Conservation (phyloP, 176 grass and related monocot species). For the Phyllostachys edulis region DNA sequence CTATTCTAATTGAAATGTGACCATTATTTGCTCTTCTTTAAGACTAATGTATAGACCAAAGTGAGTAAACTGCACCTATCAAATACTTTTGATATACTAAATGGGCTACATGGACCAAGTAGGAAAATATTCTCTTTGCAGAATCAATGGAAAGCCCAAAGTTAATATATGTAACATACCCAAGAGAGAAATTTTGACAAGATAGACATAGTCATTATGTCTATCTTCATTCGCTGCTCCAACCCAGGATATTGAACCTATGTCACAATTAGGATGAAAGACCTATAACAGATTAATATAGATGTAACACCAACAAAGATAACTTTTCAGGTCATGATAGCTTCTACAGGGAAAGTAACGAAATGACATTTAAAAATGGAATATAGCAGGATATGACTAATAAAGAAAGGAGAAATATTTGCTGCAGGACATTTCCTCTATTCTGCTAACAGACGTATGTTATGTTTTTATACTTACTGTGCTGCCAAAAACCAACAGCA, state of each 20-base stretch:
- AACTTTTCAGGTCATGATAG: background rate
- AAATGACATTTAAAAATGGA: background rate
- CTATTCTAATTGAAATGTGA: background rate
- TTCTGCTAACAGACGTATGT: slow-evolving; percentile 21
- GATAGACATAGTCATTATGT: slow-evolving; percentile 85
- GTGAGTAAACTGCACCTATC: background rate
- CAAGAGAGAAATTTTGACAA: slow-evolving; percentile 80
- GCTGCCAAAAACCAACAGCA: slow-evolving; percentile 1
- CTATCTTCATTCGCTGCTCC: slow-evolving; percentile 89
- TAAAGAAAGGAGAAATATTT: slow-evolving; percentile 1
- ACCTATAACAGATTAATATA: slow-evolving; percentile 21
- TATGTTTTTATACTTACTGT: background rate
- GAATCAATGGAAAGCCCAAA: background rate
- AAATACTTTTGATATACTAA: background rate
- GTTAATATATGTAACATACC: slow-evolving; percentile 49
- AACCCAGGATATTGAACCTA: slow-evolving; percentile 96
- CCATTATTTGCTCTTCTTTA: background rate
- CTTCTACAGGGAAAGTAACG: background rate
- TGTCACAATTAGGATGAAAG: slow-evolving; percentile 25
- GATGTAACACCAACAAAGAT: background rate
- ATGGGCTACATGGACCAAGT: background rate
- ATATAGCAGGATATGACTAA: slow-evolving; percentile 2
- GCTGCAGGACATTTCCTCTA: background rate
- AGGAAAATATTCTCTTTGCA: slow-evolving; percentile 9
- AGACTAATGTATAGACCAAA: background rate